Evolutionary conservation across 2,329 filamentous ascomycete genomes (phyloP).

Genomic region (Fusarium xylarioides): DNA sequence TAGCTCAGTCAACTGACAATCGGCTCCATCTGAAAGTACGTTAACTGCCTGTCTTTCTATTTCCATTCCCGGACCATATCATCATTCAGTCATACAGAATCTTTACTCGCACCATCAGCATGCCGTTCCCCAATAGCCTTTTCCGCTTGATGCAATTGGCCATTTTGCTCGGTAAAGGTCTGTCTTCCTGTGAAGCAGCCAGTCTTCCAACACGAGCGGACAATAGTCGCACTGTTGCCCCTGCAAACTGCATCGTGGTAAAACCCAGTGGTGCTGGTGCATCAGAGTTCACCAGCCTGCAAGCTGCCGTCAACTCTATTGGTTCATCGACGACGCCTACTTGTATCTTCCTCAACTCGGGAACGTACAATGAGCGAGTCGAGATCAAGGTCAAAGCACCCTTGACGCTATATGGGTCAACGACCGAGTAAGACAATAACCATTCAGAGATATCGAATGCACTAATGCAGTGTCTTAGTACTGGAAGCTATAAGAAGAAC

Average conservation of each 20-base stretch:
- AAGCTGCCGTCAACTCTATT: neutral
- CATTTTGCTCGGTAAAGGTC: rapidly evolving
- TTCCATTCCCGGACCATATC: no score
- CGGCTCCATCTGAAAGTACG: neutral
- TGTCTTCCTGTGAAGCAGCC: neutral
- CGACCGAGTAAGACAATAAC: neutral
- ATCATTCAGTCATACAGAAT: no score
- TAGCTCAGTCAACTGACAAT: no score
- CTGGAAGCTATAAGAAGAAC: neutral
- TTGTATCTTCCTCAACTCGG: neutral
- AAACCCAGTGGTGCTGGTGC: rapidly evolving
- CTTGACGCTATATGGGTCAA: neutral
- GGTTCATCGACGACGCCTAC: neutral
- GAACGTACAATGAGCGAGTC: neutral
- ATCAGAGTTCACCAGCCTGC: neutral
- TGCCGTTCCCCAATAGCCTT: neutral
- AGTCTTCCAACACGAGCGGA: neutral
- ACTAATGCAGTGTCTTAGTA: neutral
- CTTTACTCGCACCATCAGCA: neutral
- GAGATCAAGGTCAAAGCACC: neutral
- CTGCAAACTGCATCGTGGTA: neutral
- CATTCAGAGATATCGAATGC: neutral
- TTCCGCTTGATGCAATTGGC: neutral
- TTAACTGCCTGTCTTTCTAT: neutral
- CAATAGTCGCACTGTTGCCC: neutral